phyloP scores from a whole-genome alignment of 2,329 filamentous ascomycete genomes.

The Pestalotiopsis sp. region DNA sequence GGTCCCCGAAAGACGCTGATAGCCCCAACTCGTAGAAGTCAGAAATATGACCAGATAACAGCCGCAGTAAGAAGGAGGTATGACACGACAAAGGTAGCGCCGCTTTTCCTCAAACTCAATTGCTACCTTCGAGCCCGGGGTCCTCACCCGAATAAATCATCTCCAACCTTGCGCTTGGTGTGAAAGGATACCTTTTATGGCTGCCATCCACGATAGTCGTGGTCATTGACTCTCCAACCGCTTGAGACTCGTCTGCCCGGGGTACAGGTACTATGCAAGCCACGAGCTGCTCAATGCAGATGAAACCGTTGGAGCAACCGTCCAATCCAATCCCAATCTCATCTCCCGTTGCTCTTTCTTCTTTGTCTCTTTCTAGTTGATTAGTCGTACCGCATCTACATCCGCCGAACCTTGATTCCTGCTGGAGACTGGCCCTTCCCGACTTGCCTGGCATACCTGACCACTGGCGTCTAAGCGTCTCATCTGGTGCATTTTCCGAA shows the following conservation, averaged over 20 bases:
- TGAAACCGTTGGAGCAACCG: background rate
- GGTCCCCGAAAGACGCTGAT: no score
- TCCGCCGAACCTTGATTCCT: background rate
- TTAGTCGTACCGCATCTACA: background rate
- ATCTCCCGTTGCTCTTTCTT: background rate
- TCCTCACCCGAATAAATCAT: background rate
- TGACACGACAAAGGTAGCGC: background rate
- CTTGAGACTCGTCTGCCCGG: background rate
- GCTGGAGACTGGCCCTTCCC: background rate
- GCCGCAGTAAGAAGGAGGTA: background rate
- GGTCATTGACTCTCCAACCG: background rate
- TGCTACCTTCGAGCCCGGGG: background rate
- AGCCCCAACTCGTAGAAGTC: background rate
- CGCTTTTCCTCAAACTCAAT: background rate
- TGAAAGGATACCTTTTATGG: background rate
- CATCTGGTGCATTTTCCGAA: background rate
- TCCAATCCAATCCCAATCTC: background rate
- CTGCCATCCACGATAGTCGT: slow-evolving; percentile 1
- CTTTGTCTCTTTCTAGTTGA: background rate
- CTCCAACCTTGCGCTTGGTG: background rate
- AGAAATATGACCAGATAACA: background rate
- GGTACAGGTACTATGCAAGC: background rate
- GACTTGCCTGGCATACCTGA: background rate
- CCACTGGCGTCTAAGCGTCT: background rate
- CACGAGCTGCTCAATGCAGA: background rate